A percentile compares a stretch with the other conserved stretches of the same genome.
These are phyloP conservation scores for Hemisphaericaspora subhashii DNA, from an alignment of 1,139 yeast genomes.

Conservation along the genomic window DNA sequence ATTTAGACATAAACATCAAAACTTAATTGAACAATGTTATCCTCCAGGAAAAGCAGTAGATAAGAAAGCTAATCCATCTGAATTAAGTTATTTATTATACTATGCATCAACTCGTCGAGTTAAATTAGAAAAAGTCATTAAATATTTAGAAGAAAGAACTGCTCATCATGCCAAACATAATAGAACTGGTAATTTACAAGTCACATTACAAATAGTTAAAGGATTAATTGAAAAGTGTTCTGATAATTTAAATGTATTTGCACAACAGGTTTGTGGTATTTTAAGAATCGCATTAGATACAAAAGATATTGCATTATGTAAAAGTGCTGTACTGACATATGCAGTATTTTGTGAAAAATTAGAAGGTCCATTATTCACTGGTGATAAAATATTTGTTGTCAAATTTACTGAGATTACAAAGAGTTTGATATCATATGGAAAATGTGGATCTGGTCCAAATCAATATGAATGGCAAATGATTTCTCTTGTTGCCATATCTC, in stretches of 20 bases:
- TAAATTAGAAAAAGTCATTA: conserved; percentile 82
- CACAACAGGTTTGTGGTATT: conserved; percentile 56
- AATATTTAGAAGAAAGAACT: conserved; percentile 66
- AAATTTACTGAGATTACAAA: conserved; percentile 46
- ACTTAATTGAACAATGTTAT: conserved; percentile 85
- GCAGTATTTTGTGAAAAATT: conserved; percentile 62
- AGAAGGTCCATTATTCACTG: conserved; percentile 69
- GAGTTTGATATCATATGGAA: conserved; percentile 29
- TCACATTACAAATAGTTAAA: conserved; percentile 69
- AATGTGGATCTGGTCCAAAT: conserved; percentile 31
- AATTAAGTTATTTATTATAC: conserved; percentile 80
- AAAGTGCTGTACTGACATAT: conserved; percentile 52
- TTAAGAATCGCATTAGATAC: conserved; percentile 44
- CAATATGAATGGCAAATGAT: conserved; percentile 50
- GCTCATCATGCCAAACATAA: conserved; percentile 58
- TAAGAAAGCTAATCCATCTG: conserved; percentile 89
- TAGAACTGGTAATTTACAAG: conserved; percentile 77
- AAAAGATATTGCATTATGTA: conserved; percentile 57
- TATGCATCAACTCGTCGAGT: conserved; percentile 91
- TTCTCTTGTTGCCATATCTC: conserved; percentile 44
- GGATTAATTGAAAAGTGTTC: conserved; percentile 74
- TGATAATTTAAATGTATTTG: conserved; percentile 83
- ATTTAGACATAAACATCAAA: conserved; percentile 81
- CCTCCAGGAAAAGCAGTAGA: conserved; percentile 86
- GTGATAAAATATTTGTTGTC: conserved; percentile 63